These are phyloP conservation scores for Gryganskiella cystojenkinii DNA, from an alignment of 192 early-diverging fungal genomes.

Conservation along the genomic window DNA sequence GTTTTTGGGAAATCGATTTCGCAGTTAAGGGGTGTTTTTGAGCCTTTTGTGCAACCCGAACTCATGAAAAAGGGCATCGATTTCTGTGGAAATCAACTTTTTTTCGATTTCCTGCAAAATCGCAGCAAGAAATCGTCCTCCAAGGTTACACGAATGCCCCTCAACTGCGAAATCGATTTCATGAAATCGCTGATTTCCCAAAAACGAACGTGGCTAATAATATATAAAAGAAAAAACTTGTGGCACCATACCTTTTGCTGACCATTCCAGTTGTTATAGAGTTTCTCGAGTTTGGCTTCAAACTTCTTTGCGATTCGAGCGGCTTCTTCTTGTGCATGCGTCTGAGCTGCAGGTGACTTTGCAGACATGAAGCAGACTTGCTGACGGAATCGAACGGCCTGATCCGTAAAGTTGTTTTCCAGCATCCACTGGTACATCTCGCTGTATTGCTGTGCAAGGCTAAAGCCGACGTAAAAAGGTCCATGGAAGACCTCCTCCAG, in stretches of 20 bases:
- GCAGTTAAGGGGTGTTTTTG: no score
- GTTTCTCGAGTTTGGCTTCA: slow-evolving; percentile 29
- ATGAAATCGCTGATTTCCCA: no score
- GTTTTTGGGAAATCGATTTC: no score
- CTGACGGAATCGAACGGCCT: slow-evolving; percentile 53
- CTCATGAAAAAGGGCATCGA: no score
- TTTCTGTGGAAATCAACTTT: no score
- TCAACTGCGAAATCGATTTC: no score
- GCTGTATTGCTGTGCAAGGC: slow-evolving; percentile 28
- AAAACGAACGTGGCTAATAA: no score
- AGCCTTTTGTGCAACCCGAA: no score
- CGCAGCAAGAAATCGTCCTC: no score
- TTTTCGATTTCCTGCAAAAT: no score
- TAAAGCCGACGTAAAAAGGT: slow-evolving; percentile 55
- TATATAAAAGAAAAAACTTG: no score
- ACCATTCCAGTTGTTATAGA: slow-evolving; percentile 51
- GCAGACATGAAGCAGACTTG: slow-evolving; percentile 52
- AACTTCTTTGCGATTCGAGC: slow-evolving; percentile 31
- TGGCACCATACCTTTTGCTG: slow-evolving; percentile 53
- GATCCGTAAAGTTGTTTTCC: slow-evolving; percentile 39
- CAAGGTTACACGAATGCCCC: no score
- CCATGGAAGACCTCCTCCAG: slow-evolving; percentile 56
- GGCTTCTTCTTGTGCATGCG: slow-evolving; percentile 32
- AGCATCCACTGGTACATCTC: slow-evolving; percentile 51
- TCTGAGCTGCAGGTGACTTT: slow-evolving; percentile 37